Conservation (phyloP, 768 basidiomycete species). For the Tulasnella sp. region DNA sequence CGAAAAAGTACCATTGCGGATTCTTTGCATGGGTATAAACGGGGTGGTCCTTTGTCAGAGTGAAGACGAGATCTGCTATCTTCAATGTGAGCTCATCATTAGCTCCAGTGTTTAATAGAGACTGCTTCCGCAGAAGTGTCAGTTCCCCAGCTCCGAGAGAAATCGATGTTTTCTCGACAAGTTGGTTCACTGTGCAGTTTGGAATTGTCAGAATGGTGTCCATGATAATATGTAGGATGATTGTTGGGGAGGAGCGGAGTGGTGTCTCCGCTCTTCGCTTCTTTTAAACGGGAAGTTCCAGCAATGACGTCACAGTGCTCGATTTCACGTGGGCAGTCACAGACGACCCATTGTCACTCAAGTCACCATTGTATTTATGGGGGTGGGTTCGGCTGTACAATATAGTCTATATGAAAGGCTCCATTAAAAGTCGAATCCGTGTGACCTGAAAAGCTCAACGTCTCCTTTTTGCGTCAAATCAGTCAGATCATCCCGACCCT, state of each 20-base stretch:
- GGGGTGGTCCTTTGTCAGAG: background rate
- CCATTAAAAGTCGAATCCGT: constrained; percentile 81
- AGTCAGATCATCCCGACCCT: constrained; percentile 76
- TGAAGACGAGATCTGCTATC: background rate
- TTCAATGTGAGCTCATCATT: background rate
- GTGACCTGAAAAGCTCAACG: constrained; percentile 59
- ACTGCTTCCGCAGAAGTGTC: background rate
- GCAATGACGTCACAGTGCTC: no score
- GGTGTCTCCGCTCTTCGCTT: background rate
- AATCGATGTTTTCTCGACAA: constrained; percentile 2
- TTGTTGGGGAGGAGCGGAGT: background rate
- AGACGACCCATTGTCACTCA: no score
- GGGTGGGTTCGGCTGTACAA: no score
- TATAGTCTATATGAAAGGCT: background rate
- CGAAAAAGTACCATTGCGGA: constrained; percentile 15
- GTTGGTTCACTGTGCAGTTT: background rate
- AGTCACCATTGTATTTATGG: no score
- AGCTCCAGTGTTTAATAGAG: constrained; percentile 2
- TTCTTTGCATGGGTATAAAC: constrained; percentile 6
- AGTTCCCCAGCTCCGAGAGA: background rate
- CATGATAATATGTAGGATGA: background rate
- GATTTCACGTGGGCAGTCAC: no score
- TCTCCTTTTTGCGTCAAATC: constrained; percentile 54
- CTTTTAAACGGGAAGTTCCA: no score
- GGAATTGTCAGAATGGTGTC: constrained; percentile 5